phyloP scores from a whole-genome alignment of 345 rosid species.

The Rhodamnia argentea region DNA sequence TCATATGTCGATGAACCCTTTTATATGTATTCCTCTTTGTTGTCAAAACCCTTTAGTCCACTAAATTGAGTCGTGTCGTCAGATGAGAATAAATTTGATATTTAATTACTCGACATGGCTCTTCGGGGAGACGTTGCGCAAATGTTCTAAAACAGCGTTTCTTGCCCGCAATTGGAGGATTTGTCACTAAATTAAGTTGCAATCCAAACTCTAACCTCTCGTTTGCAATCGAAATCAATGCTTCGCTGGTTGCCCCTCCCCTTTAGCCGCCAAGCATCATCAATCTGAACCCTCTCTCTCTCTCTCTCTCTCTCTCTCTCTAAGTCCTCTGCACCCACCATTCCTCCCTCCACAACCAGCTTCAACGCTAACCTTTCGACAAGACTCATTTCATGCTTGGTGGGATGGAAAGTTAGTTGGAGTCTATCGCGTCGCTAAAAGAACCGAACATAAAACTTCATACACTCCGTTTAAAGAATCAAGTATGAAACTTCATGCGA shows the following conservation, averaged over 20 bases:
- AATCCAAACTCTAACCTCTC: neutral
- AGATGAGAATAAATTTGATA: neutral
- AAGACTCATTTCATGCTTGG: neutral
- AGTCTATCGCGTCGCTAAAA: neutral
- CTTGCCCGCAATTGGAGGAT: neutral
- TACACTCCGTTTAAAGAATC: no score
- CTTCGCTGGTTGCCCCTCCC: constrained; percentile 2
- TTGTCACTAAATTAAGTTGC: neutral
- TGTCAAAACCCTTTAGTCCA: neutral
- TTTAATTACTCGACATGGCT: neutral
- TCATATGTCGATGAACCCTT: neutral
- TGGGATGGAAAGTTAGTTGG: neutral
- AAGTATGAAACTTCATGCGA: neutral
- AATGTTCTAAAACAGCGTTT: neutral
- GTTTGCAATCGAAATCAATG: neutral
- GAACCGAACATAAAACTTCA: neutral
- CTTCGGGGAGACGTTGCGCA: neutral
- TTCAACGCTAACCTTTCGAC: neutral
- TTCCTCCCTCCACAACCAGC: neutral
- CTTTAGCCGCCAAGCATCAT: constrained; percentile 13
- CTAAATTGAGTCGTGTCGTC: neutral
- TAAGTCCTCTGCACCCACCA: neutral
- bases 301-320: constrained; percentile 7
- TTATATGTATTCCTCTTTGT: neutral
- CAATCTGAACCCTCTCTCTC: constrained; percentile 11